Conservation (phyloP, 2,329 filamentous ascomycete species). For the Cladosporium sp. region DNA sequence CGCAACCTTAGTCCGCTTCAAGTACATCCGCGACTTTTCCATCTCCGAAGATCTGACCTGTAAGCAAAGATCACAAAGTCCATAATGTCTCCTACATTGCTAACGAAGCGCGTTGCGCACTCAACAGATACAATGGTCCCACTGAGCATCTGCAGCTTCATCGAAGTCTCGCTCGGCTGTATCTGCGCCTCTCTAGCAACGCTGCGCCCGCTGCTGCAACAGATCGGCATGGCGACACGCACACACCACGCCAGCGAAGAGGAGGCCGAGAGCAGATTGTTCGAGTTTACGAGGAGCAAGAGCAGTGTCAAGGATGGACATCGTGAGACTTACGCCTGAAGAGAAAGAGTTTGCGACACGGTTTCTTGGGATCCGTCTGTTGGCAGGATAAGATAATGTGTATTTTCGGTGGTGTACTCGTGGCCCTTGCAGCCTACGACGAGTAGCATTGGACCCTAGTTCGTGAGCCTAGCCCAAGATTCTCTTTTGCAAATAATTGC, state of each 20-base stretch:
- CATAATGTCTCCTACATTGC: not conserved
- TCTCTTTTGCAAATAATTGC: not conserved
- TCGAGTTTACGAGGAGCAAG: not conserved
- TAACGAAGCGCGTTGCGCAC: not conserved
- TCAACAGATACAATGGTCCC: conserved; percentile 1
- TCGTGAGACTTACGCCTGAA: not conserved
- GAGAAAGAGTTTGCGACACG: not conserved
- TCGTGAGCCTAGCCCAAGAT: not conserved
- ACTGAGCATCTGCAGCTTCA: conserved; percentile 7
- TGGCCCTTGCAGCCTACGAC: not conserved
- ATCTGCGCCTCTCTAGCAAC: conserved; percentile 6
- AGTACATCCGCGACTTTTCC: conserved; percentile 11
- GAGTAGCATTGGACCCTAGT: too few species aligned
- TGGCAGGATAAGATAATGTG: not conserved
- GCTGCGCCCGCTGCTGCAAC: conserved; percentile 1
- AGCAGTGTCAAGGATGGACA: not conserved
- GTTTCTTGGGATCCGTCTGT: not conserved
- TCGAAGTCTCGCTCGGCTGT: conserved; percentile 6
- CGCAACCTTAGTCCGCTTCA: conserved; percentile 8
- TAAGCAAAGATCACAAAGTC: not conserved
- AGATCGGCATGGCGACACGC: not conserved
- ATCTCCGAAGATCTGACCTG: conserved; percentile 10
- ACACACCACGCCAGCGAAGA: not conserved
- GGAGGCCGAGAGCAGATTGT: not conserved
- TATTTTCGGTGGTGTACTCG: not conserved